Conservation (phyloP, 1,139 yeast species). For the Blastobotrys proliferans region DNA sequence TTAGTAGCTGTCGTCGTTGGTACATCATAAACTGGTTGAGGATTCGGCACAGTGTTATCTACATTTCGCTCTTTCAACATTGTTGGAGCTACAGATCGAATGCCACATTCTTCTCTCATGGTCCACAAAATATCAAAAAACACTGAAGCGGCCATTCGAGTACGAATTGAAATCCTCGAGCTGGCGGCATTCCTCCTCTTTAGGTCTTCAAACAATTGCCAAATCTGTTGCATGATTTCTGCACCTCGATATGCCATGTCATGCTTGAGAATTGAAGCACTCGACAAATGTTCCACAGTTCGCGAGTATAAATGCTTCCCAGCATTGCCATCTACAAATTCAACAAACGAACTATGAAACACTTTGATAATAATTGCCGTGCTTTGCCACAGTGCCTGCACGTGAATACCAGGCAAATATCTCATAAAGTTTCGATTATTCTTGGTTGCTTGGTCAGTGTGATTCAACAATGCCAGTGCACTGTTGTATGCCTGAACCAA, state of each 20-base stretch:
- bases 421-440: slow-evolving; percentile 61
- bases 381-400: slow-evolving; percentile 85
- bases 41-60: slow-evolving; percentile 6
- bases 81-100: slow-evolving; percentile 36
- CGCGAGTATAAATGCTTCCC: slow-evolving; percentile 70
- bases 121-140: slow-evolving; percentile 87
- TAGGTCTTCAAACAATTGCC: slow-evolving; percentile 73
- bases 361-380: slow-evolving; percentile 78
- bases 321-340: slow-evolving; percentile 60
- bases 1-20: background rate
- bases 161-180: slow-evolving; percentile 50
- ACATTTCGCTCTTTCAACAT: slow-evolving; percentile 29
- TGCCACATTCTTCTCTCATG: slow-evolving; percentile 81
- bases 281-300: slow-evolving; percentile 66
- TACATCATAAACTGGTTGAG: slow-evolving; percentile 3
- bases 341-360: slow-evolving; percentile 66
- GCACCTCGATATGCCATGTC: slow-evolving; percentile 91
- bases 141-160: slow-evolving; percentile 88
- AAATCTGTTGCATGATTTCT: slow-evolving; percentile 89
- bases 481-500: slow-evolving; percentile 74
- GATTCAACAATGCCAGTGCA: slow-evolving; percentile 65
- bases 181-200: slow-evolving; percentile 36
- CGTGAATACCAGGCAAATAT: slow-evolving; percentile 79
- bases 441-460: slow-evolving; percentile 58
- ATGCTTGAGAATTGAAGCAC: slow-evolving; percentile 82